These are phyloP conservation scores for Lagenidium sp. DNA, from an alignment of 352 stramenopile genomes.

Conservation along the genomic window DNA sequence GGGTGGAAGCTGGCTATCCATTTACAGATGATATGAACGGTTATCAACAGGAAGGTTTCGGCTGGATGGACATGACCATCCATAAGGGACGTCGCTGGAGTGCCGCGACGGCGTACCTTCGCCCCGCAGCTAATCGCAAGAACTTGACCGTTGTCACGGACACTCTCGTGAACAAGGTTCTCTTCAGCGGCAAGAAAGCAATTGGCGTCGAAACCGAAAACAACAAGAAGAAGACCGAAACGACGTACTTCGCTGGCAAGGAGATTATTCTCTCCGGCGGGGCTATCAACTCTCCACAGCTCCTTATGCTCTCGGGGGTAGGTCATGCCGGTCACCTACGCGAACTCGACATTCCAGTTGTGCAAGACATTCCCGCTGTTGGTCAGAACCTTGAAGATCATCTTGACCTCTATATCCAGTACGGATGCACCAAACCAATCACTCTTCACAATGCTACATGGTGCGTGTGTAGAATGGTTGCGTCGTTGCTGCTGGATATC, in stretches of 20 bases:
- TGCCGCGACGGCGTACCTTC: conserved; percentile 64
- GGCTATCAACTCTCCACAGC: conserved; percentile 83
- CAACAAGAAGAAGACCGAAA: conserved; percentile 40
- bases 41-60: conserved; percentile 85
- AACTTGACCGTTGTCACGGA: conserved; percentile 77
- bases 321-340: conserved; percentile 68
- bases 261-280: conserved; percentile 85
- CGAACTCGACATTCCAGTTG: conserved; percentile 58
- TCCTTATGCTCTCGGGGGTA: conserved; percentile 85
- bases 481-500: too few relatives aligned
- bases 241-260: conserved; percentile 58
- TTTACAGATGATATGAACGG: conserved; percentile 89
- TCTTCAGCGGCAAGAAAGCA: conserved; percentile 75
- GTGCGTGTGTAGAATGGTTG: conserved; percentile 18
- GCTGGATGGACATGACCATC: conserved; percentile 88
- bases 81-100: conserved; percentile 78
- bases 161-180: conserved; percentile 75
- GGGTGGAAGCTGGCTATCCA: conserved; percentile 75
- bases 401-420: conserved; percentile 86
- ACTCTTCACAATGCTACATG: conserved; percentile 87
- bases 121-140: conserved; percentile 45
- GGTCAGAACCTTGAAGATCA: conserved; percentile 88
- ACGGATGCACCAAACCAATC: conserved; percentile 83
- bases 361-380: conserved; percentile 71
- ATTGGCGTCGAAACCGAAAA: conserved; percentile 66